Evolutionary conservation across 2,329 filamentous ascomycete species (phyloP), one percentile per base, ranked within the genome.

Genomic region (Aureobasidium sp.): DNA sequence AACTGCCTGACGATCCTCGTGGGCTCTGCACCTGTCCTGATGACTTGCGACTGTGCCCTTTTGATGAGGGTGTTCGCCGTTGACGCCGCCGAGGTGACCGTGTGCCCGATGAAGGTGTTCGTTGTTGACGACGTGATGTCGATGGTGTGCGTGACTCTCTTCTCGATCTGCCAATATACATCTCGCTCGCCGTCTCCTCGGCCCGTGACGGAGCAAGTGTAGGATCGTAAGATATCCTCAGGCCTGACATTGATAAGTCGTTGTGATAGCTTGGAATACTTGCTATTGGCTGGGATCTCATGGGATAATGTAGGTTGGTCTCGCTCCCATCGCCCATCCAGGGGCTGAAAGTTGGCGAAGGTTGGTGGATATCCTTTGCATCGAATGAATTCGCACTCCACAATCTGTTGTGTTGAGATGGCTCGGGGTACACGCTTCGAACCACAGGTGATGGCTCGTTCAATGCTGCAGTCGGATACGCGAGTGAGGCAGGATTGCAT

Each of bases 1-100:
- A 97, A 11, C 80, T 82, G 15, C 78, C 76, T 2, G 65, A 68
- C 68, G 62, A 68, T 64, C 65, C 51, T 46, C 40, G 67, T 21
- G 15, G 25, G 33, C 35, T 42, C 47, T 33, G 53, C 46, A 42
- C 33, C 53, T 50, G 54, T 46, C 42, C 55, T 21, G 29, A 55
- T 47, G 40, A 27, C 23, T 50, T 51, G 29, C 43, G 61, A 35
- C 29, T 35, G 51, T 51, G 54, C 15, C 43, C 33, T 29, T 49
- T 58, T 5, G 43, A 58, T 38, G 62, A 31, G 64, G 64, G n/a
- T 66, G 65, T 57, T 23, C 53, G 53, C 40, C 38, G 66, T 66
- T 13, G 63, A 63, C 53, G 65, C 66, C 1, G 65, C 64, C 13
- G 68, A 70, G 42, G 70, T 19, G 65, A 66, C 9, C 65, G 65